phyloP scores from a whole-genome alignment of 768 basidiomycete species.

The Crepidotus variabilis region DNA sequence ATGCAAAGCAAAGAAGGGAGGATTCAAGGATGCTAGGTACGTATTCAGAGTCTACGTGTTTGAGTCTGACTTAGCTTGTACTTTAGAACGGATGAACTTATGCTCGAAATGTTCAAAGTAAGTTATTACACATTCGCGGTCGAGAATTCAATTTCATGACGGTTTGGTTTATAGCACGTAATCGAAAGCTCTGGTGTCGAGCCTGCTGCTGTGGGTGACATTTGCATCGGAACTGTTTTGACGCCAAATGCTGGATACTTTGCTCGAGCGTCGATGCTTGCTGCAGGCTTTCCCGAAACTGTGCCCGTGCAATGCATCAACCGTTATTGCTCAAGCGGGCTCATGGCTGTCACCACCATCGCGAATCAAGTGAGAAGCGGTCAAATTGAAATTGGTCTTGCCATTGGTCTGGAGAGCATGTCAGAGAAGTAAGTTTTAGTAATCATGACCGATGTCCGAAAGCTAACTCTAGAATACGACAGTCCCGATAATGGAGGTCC shows the following conservation, averaged over 20 bases:
- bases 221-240: slow-evolving; percentile 77
- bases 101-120: slow-evolving; percentile 81
- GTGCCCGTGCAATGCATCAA: slow-evolving; percentile 75
- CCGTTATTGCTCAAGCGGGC: slow-evolving; percentile 79
- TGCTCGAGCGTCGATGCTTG: slow-evolving; percentile 69
- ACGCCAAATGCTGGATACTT: slow-evolving; percentile 63
- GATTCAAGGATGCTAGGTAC: slow-evolving; percentile 65
- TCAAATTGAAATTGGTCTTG: slow-evolving; percentile 80
- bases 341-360: slow-evolving; percentile 80
- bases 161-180: slow-evolving; percentile 40
- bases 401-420: slow-evolving; percentile 88
- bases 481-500: slow-evolving; percentile 67
- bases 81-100: slow-evolving; percentile 78
- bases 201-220: slow-evolving; percentile 65
- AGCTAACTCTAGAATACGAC: slow-evolving; percentile 6
- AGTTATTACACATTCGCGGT: slow-evolving; percentile 6
- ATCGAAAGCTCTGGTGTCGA: slow-evolving; percentile 56
- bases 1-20: slow-evolving; percentile 76
- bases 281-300: slow-evolving; percentile 77
- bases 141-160: not conserved
- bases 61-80: too few relatives aligned
- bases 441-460: not conserved
- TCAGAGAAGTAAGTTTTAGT: slow-evolving; percentile 52
- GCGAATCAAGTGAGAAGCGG: slow-evolving; percentile 73
- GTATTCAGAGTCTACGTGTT: slow-evolving; percentile 9